Evolutionary conservation across 2,329 filamentous ascomycete genomes (phyloP).

Genomic region (Gnomoniopsis smithogilvyi): DNA sequence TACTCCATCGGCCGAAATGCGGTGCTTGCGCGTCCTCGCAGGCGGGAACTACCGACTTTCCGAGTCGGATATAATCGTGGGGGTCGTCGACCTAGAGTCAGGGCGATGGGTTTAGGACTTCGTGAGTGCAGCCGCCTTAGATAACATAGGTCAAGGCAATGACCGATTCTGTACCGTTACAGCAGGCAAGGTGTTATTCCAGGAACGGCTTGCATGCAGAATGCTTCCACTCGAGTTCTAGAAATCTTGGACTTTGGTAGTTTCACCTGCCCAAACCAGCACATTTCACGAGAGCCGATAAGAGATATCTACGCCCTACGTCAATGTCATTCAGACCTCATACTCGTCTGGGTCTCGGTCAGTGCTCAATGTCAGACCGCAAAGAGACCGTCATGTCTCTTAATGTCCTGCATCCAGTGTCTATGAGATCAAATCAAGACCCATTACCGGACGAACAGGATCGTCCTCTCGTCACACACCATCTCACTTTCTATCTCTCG

Average conservation of each 20-base stretch:
- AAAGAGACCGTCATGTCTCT: not conserved
- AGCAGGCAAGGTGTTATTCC: not conserved
- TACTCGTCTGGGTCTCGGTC: not conserved
- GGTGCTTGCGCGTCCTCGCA: conserved; percentile 8
- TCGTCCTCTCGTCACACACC: not conserved
- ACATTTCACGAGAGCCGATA: conserved; percentile 4
- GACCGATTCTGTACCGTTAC: not conserved
- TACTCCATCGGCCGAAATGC: not conserved
- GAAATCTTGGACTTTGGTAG: not conserved
- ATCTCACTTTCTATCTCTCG: not conserved
- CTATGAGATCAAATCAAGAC: not conserved
- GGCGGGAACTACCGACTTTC: not conserved
- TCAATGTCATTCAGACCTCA: not conserved
- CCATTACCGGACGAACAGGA: not conserved
- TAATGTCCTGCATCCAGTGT: not conserved
- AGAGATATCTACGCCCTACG: not conserved
- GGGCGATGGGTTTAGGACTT: not conserved
- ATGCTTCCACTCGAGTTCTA: conserved; percentile 1
- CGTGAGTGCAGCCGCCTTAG: not conserved
- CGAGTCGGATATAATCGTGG: not conserved
- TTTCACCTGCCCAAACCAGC: conserved; percentile 10
- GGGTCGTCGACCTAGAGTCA: not conserved
- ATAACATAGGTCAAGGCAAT: not conserved
- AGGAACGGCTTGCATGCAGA: not conserved
- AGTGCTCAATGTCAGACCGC: not conserved